Evolutionary conservation across 2,329 filamentous ascomycete species (phyloP), one percentile per base, ranked within the genome.

Genomic region (Cryphonectria japonica): DNA sequence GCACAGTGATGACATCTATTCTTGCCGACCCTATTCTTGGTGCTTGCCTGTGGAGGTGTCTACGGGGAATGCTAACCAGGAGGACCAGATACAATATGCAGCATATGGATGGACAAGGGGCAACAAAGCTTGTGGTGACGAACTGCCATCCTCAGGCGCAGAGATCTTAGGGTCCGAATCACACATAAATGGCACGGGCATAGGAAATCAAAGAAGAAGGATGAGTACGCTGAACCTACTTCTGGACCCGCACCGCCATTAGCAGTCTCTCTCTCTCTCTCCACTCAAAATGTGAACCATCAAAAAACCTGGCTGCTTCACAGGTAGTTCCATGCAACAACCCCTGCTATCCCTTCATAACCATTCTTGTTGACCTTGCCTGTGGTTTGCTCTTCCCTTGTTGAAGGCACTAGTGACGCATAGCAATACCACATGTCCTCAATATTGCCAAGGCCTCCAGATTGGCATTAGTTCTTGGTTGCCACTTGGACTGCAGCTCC

Each of bases 401-500:
- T 8, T n/a, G 22, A 50, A 50, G 46, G 22, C 6, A n/a, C 22
- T 46, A 2, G 7, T 46, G 19, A 22, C 22, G 5, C 46, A 50
- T n/a, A 19, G 43, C 7, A 9, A 50, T 7, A 9, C 11, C 22
- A 7, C 4, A 7, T n/a, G 22, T 9, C 46, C 19, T n/a, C 46
- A 22, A 9, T 3, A n/a, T 6, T n/a, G 46, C 46, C 46, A n/a
- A n/a, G 7, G 8, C 8, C 46, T n/a, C 46, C 7, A 50, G 7
- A 7, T 50, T 50, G 46, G 2, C 11, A 19, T 6, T 32, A 32
- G 4, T 59, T 59, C 54, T 59, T 59, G 29, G 68, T 37, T 6
- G 57, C 65, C 13, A 59, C 46, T 26, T 41, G 41, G n/a, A 69
- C 41, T 0, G 50, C 69, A 32, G 67, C 69, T 37, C 66, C 69